These are phyloP conservation scores for Samsoniella hepiali DNA, from an alignment of 2,329 filamentous ascomycete species.

Conservation along the genomic window DNA sequence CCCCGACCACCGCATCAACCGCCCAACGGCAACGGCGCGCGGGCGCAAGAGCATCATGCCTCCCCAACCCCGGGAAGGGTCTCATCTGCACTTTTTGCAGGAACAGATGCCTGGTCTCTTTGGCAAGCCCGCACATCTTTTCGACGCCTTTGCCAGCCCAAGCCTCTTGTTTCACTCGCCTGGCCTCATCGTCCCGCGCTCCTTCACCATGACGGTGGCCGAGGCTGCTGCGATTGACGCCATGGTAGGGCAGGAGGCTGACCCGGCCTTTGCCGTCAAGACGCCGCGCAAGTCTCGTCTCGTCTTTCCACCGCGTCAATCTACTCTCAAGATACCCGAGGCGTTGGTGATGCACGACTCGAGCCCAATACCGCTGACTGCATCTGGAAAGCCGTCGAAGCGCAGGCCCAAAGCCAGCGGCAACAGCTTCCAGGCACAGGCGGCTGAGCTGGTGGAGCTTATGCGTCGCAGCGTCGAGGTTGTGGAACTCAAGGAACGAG, in stretches of 20 bases:
- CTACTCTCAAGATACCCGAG: conserved; percentile 48
- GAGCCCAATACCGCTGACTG: conserved; percentile 23
- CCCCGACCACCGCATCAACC: conserved; percentile 48
- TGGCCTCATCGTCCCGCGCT: conserved; percentile 43
- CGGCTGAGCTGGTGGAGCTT: conserved; percentile 43
- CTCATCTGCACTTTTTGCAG: conserved; percentile 38
- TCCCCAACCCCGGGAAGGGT: conserved; percentile 28
- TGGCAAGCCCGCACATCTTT: conserved; percentile 44
- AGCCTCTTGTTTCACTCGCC: conserved; percentile 56
- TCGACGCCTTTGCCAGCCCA: conserved; percentile 59
- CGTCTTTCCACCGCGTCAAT: conserved; percentile 46
- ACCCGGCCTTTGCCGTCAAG: conserved; percentile 21
- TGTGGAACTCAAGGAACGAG: conserved; percentile 43
- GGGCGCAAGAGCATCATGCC: conserved; percentile 22
- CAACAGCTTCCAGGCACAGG: conserved; percentile 47
- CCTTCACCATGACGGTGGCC: conserved; percentile 39
- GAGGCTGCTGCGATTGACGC: conserved; percentile 27
- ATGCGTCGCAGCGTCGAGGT: conserved; percentile 49
- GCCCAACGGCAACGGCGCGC: conserved; percentile 21
- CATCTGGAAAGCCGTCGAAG: conserved; percentile 22
- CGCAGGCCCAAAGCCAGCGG: conserved; percentile 23
- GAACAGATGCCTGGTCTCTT: conserved; percentile 45
- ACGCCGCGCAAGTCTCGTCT: conserved; percentile 41
- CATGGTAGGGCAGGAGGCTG: conserved; percentile 20
- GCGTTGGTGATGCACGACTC: conserved; percentile 47